Percentiles rank a stretch among this genome's conserved stretches.
These are phyloP conservation scores for Glomus cerebriforme DNA, from an alignment of 192 early-diverging fungal species.

Conservation along the genomic window DNA sequence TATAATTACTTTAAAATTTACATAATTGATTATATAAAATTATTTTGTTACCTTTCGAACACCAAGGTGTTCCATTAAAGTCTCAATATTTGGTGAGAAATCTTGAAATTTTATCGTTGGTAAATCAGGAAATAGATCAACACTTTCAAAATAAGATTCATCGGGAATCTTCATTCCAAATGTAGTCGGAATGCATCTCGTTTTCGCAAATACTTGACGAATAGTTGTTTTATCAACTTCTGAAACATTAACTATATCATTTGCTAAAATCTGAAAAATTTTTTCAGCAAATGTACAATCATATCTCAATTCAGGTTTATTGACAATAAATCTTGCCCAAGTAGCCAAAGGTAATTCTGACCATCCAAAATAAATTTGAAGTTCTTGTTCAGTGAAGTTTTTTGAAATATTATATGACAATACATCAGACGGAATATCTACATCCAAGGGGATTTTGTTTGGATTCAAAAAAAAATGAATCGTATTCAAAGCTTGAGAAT, in stretches of 20 bases:
- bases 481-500: slow-evolving; percentile 46
- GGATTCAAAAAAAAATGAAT: slow-evolving; percentile 64
- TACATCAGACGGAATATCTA: neutral
- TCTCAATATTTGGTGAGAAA: slow-evolving; percentile 60
- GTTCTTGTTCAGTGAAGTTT: neutral
- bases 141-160: slow-evolving; percentile 77
- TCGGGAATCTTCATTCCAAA: slow-evolving; percentile 64
- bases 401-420: slow-evolving; percentile 3
- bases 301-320: slow-evolving; percentile 24
- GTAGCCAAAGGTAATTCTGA: neutral
- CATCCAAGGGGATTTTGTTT: neutral
- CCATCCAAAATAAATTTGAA: slow-evolving; percentile 16
- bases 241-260: slow-evolving; percentile 45
- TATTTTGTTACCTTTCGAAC: slow-evolving; percentile 64
- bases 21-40: neutral
- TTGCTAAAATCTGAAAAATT: slow-evolving; percentile 57
- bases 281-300: slow-evolving; percentile 67
- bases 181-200: slow-evolving; percentile 70
- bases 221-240: slow-evolving; percentile 36
- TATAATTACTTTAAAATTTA: neutral
- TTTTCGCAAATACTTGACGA: slow-evolving; percentile 36
- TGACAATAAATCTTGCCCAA: slow-evolving; percentile 12
- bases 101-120: slow-evolving; percentile 67
- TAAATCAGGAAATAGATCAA: slow-evolving; percentile 83
- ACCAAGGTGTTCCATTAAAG: slow-evolving; percentile 53